Evolutionary conservation across 495 filamentous ascomycete genomes (phyloP).

Genomic region (Friedmanniomyces endolithicus): DNA sequence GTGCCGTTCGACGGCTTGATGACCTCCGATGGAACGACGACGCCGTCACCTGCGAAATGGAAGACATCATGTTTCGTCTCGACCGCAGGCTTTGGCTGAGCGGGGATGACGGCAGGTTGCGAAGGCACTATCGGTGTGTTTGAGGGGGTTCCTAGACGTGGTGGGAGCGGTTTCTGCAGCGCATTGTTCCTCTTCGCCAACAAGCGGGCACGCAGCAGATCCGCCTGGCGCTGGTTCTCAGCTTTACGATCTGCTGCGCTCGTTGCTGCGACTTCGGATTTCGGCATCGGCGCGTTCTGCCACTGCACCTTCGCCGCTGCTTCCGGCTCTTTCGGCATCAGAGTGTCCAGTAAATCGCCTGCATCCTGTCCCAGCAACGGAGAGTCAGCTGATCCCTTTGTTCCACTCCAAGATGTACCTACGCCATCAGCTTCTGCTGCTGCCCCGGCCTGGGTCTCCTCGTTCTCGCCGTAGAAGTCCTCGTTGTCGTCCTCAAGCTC

Average conservation of each 20-base stretch:
- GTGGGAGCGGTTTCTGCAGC: background rate
- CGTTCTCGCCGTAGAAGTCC: conserved; percentile 2
- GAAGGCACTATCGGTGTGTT: background rate
- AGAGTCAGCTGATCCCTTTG: background rate
- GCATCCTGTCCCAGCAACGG: background rate
- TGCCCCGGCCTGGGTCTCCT: background rate
- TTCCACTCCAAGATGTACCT: background rate
- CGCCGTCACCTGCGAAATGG: background rate
- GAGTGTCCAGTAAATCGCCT: background rate
- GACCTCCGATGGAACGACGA: background rate
- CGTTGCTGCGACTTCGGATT: background rate
- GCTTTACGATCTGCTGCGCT: conserved; percentile 4
- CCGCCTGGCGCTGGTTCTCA: conserved; percentile 15
- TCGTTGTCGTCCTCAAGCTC: conserved; percentile 1
- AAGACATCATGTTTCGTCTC: background rate
- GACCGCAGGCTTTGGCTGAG: background rate
- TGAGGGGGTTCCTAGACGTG: conserved; percentile 2
- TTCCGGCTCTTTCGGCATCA: background rate
- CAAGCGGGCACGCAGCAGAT: conserved; percentile 16
- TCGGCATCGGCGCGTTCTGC: background rate
- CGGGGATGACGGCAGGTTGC: background rate
- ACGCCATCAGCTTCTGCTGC: background rate
- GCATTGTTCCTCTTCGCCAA: conserved; percentile 15
- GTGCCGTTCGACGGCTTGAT: background rate
- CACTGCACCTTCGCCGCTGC: background rate